These are phyloP conservation scores for Candida boleticola DNA, from an alignment of 805 yeast species.

Conservation along the genomic window DNA sequence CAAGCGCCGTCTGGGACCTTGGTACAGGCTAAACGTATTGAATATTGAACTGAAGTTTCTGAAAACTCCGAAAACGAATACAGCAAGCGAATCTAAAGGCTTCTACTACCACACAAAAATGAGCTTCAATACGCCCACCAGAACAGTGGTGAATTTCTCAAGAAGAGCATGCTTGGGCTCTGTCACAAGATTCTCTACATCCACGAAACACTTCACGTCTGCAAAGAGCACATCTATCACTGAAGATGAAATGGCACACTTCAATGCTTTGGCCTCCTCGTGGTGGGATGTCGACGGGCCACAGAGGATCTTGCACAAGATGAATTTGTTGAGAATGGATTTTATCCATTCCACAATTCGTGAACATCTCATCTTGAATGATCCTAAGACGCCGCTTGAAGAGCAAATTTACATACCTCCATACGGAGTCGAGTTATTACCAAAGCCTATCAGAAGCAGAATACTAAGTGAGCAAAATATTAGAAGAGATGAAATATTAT, in stretches of 20 bases:
- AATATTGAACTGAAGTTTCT: no score
- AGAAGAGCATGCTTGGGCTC: no score
- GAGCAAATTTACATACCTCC: constrained; percentile 74
- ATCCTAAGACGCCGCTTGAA: constrained; percentile 19
- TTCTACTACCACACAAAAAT: no score
- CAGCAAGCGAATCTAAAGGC: no score
- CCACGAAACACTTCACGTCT: not conserved
- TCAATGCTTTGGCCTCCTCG: constrained; percentile 81
- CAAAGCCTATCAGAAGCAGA: constrained; percentile 47
- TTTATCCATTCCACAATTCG: constrained; percentile 67
- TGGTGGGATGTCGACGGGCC: constrained; percentile 99
- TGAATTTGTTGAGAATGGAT: constrained; percentile 89
- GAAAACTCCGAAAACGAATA: no score
- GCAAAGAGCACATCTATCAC: constrained; percentile 40
- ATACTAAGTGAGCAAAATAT: constrained; percentile 51
- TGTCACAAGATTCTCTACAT: not conserved
- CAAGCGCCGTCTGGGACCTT: no score
- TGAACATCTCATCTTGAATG: constrained; percentile 42
- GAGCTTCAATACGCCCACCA: no score
- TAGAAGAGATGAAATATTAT: constrained; percentile 37
- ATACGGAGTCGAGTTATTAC: constrained; percentile 65
- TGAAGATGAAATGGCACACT: constrained; percentile 72
- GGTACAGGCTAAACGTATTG: no score
- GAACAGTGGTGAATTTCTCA: no score
- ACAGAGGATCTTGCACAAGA: constrained; percentile 88